A percentile compares a stretch with the other conserved stretches of the same genome.
These are phyloP conservation scores for Pseudoperonospora humuli DNA, from an alignment of 352 stramenopile species.

Conservation along the genomic window DNA sequence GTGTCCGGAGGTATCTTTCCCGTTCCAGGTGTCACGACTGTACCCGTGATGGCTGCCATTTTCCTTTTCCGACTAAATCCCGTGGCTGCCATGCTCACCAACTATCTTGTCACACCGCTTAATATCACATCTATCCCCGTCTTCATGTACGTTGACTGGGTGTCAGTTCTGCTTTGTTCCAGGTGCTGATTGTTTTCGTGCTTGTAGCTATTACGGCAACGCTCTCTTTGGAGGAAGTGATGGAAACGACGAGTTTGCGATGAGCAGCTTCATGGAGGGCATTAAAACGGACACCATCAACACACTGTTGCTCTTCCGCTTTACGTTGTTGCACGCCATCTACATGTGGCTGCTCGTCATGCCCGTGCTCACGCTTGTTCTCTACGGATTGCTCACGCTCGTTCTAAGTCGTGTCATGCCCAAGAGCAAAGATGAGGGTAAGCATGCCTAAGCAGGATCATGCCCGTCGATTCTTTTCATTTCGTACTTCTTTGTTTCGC, in stretches of 20 bases:
- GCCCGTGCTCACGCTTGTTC: constrained; percentile 44
- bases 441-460: constrained; percentile 23
- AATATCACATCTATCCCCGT: constrained; percentile 70
- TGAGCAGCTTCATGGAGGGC: constrained; percentile 59
- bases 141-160: constrained; percentile 51
- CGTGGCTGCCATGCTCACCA: constrained; percentile 75
- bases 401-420: constrained; percentile 62
- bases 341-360: constrained; percentile 72
- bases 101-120: constrained; percentile 71
- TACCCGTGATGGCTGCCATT: constrained; percentile 69
- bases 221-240: constrained; percentile 33
- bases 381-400: constrained; percentile 63
- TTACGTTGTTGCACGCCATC: constrained; percentile 69
- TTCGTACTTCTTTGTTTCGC: too few relatives aligned
- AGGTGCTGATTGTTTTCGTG: background rate
- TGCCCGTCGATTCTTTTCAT: background rate
- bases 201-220: constrained; percentile 54
- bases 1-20: constrained; percentile 71
- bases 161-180: background rate
- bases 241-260: constrained; percentile 52
- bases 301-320: constrained; percentile 71
- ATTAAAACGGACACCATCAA: constrained; percentile 66
- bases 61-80: constrained; percentile 77
- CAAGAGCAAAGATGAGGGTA: constrained; percentile 38
- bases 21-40: constrained; percentile 62